Base-by-base conservation (phyloP, 371 early-diverging fungal species). In the Mucor piriformis region DNA sequence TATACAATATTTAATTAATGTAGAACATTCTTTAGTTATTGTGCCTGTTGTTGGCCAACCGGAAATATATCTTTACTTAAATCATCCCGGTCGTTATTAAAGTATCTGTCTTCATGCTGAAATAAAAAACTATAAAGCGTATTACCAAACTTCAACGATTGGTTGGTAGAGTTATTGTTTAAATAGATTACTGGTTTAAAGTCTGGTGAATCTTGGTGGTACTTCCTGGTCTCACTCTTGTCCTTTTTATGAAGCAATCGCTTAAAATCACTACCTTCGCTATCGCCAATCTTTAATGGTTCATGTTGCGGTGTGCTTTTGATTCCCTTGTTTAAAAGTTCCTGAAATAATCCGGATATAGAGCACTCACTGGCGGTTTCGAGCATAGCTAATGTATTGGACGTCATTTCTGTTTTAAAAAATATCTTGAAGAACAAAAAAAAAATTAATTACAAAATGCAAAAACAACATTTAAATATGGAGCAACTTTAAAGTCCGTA, bases 11-110 rank as follows among this genome's bases (percentile, higher is more conserved):
- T 42, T 18, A 18, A 18, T 42, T 42, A 42, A 42, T 40, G n/a
- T 18, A 8, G 20, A 18, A 42, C 42, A 42, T 42, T 42, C 42
- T 42, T 42, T 18, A 18, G n/a, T 42, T 18, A 42, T 18, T 38
- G 38, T 4, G n/a, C 18, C 7, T 16, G n/a, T 42, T 42, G 42
- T 10, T 57, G 43, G 16, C 51, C 52, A 33, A 61, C 67, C 54
- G 75, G 70, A 54, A 75, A 75, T 59, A 75, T 75, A 67, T 75
- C 75, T 46, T 75, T 66, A 48, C 75, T 75, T 37, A 75, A 40
- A 37, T 72, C 69, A 44, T 58, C 56, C 54, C 75, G 66, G 56
- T 72, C 70, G 49, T 55, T 20, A 18, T 75, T 75, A 43, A 75
- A 75, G 59, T 75, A 75, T 48, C 64, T 48, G 29, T 75, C 75